Evolutionary conservation across 2,329 filamentous ascomycete species (phyloP), one percentile per base, ranked within the genome.

Genomic region (Cercospora janseana): DNA sequence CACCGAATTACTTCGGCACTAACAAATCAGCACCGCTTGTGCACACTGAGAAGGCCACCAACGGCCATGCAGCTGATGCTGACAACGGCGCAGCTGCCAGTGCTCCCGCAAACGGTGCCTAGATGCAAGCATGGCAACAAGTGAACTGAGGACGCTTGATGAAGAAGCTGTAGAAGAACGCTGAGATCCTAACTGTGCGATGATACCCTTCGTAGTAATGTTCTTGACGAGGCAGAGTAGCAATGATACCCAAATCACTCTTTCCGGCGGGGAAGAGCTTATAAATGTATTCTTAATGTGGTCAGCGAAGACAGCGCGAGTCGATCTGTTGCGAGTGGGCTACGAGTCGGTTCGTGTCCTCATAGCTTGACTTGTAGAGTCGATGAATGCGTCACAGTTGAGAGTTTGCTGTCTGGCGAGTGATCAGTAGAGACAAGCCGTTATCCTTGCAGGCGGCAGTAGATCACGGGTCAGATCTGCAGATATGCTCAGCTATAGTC

Each of bases 1-100:
- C 50, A 5, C 46, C 46, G 10, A 35, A 49, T 34, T 49, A 49
- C 16, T 49, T 49, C 20, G 28, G 28, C 12, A 26, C 28, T 34
- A 23, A 32, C 20, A 43, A 26, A 12, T 20, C 37, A 12, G 13
- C 16, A 13, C 29, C 40, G 16, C 29, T 38, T 10, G 44, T 38
- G 13, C 27, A 24, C 18, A 32, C 20, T 13, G 49, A 51, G 24
- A 51, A 51, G 43, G 29, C 28, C 27, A 40, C 31, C 32, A 49
- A 48, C 27, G 28, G 37, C 6, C 35, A 49, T 34, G 38, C 21
- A 9, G 35, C 32, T 32, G 45, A 52, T 35, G 50, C 31, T 13
- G 26, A 34, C 4, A 29, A 34, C 21, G 29, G 31, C 13, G 24
- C 48, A 1, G 42, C 28, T 10, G 8, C 29, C 44, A 46, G 23